Base-by-base conservation (phyloP, 2,329 filamentous ascomycete species). In the Emergomyces pasteurianus region DNA sequence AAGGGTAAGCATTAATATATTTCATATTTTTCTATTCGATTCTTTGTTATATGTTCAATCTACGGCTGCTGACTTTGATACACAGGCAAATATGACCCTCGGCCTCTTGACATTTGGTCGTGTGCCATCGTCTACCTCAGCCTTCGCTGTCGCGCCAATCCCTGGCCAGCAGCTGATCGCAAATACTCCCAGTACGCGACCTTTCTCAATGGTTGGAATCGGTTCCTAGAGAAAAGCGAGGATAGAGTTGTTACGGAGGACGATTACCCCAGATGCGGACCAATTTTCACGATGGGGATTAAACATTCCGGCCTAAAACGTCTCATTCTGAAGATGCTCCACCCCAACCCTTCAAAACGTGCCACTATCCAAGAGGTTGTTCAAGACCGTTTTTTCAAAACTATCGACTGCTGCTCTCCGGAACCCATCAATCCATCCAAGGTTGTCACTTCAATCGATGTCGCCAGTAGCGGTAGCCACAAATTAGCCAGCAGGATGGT, bases 61-160 rank as follows among this genome's bases (percentile, higher is more conserved):
- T 47, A 47, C 23, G 34, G 60, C 21, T 34, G 47, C 60, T 63
- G n/a, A 63, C 61, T 21, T 43, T 21, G 18, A 60, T 55, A 26
- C 59, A 23, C 61, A 79, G 78, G 76, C 23, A 73, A 78, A 47
- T 87, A 87, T 68, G 91, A 95, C 70, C 87, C 91, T 1, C 85
- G 90, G 53, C 83, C 86, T 3, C 78, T 95, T 14, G 91, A 96
- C 69, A 87, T 95, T 14, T 96, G 91, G 91, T 87, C 88, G 60
- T 87, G 87, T 58, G 91, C 86, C 28, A 86, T 95, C 61, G 87
- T 94, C 65, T 92, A 90, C 81, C 77, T 95, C 62, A 86, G 87
- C 64, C 83, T 95, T 65, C 83, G 83, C 46, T 88, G 88, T 68
- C 83, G 84, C 50, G 88, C 84, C 26, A 85, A 83, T 53, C 82